These are phyloP conservation scores for Colletotrichum scovillei DNA, from an alignment of 2,329 filamentous ascomycete genomes.

Conservation along the genomic window DNA sequence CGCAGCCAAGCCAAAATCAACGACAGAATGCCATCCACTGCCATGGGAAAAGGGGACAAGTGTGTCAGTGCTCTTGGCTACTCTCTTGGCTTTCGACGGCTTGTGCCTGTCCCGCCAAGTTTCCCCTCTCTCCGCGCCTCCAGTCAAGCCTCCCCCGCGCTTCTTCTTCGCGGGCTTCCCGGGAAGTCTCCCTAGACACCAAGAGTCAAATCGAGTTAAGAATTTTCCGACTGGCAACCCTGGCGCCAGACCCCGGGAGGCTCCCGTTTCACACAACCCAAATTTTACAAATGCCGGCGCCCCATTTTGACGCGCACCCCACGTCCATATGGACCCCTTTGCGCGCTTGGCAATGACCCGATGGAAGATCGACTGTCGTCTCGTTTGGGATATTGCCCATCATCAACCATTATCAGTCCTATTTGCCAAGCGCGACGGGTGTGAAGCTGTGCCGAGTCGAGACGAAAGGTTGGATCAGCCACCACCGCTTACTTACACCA, in stretches of 20 bases:
- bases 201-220: conserved; percentile 33
- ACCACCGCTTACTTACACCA: background rate
- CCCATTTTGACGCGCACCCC: conserved; percentile 22
- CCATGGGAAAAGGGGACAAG: background rate
- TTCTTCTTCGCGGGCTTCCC: conserved; percentile 3
- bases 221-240: conserved; percentile 31
- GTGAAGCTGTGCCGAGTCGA: conserved; percentile 14
- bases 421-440: conserved; percentile 16
- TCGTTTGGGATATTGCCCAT: conserved; percentile 31
- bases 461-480: conserved; percentile 2
- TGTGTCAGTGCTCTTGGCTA: conserved; percentile 29
- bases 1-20: conserved; percentile 9
- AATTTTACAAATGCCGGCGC: conserved; percentile 20
- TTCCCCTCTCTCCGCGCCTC: conserved; percentile 1
- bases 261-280: conserved; percentile 29
- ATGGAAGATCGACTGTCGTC: conserved; percentile 32
- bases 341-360: conserved; percentile 19
- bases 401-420: conserved; percentile 4
- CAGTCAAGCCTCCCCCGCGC: conserved; percentile 24
- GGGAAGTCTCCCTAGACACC: background rate
- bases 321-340: conserved; percentile 14
- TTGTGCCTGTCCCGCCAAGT: conserved; percentile 11
- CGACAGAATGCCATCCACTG: conserved; percentile 1
- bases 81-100: conserved; percentile 23
- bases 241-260: conserved; percentile 6